phyloP scores from a whole-genome alignment of 78 protist species.

The Tieghemostelium lacteum region DNA sequence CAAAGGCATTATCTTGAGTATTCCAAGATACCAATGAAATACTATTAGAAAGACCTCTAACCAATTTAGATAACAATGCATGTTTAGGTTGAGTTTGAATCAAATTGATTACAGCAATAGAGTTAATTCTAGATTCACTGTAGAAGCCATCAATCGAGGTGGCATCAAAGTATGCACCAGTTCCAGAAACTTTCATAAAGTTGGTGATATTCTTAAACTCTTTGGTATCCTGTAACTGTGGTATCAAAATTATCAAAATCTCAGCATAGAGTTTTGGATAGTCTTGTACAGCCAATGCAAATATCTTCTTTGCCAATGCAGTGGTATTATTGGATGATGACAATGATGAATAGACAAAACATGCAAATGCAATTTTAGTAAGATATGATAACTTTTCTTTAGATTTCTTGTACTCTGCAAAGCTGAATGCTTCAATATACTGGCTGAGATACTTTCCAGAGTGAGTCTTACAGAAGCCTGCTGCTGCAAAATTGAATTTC shows the following conservation, averaged over 20 bases:
- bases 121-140: neutral
- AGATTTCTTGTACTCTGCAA: neutral
- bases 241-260: too few species aligned
- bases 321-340: neutral
- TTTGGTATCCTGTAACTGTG: too few species aligned
- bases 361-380: slow-evolving; percentile 11
- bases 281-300: neutral
- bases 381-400: slow-evolving; percentile 1
- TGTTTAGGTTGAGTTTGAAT: too few species aligned
- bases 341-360: neutral
- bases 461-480: neutral
- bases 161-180: neutral
- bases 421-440: neutral
- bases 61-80: slow-evolving; percentile 4
- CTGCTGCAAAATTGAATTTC: neutral
- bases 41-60: neutral
- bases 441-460: neutral
- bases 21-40: neutral
- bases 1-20: slow-evolving; percentile 26
- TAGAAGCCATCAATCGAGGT: neutral
- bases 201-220: too few species aligned
- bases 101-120: neutral
- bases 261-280: neutral
- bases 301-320: neutral
- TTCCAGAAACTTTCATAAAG: slow-evolving; percentile 9